Conservation (phyloP, 1,284 basidiomycete genomes). For the Malassezia arunalokei region DNA sequence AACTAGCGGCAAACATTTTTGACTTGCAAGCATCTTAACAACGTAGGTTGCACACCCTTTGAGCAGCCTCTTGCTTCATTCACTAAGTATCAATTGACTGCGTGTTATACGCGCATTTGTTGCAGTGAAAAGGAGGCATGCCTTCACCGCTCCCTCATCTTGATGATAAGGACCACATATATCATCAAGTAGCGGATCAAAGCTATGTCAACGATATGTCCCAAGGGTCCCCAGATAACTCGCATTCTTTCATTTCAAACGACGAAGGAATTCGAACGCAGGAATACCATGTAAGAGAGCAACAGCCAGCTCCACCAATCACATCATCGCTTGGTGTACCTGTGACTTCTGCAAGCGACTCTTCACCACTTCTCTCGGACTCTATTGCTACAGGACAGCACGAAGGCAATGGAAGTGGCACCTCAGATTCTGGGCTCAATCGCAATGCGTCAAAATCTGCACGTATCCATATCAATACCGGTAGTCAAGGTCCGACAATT, state of each 20-base stretch:
- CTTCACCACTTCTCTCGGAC: neutral
- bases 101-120: too few species aligned
- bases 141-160: neutral
- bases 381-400: neutral
- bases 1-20: too few species aligned
- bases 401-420: neutral
- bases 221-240: neutral
- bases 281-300: neutral
- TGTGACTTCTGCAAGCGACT: neutral
- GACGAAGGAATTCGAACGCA: neutral
- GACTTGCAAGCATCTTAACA: too few species aligned
- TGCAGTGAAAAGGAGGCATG: neutral
- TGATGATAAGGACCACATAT: neutral
- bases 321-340: neutral
- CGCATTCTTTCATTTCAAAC: neutral
- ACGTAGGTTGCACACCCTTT: too few species aligned
- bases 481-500: neutral
- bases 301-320: neutral
- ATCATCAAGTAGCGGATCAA: neutral
- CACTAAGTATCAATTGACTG: too few species aligned
- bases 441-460: neutral
- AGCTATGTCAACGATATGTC: neutral
- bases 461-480: neutral
- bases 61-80: too few species aligned
- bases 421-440: neutral